Percentiles rank a stretch among this genome's conserved stretches.
These are phyloP conservation scores for Silene latifolia DNA, from an alignment of 148 eudicot species.

Conservation along the genomic window DNA sequence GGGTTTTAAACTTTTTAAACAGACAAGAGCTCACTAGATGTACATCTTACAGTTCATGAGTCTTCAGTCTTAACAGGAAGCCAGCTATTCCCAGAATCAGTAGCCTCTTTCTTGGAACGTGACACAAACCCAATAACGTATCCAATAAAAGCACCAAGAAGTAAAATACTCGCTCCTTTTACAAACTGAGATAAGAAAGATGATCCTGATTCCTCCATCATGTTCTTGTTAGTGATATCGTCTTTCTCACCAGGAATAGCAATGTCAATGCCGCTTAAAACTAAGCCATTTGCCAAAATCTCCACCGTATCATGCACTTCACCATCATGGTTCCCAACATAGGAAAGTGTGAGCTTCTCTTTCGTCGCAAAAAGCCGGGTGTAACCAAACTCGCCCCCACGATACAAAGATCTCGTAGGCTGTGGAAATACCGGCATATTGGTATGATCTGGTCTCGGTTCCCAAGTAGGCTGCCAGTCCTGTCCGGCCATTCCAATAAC, in stretches of 20 bases:
- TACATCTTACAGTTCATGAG: conserved; percentile 24
- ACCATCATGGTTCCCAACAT: conserved; percentile 94
- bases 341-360: conserved; percentile 74
- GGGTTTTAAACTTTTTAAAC: too few species aligned
- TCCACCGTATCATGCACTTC: conserved; percentile 89
- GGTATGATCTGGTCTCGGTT: conserved; percentile 65
- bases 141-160: conserved; percentile 71
- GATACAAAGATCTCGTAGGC: conserved; percentile 58
- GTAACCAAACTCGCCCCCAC: conserved; percentile 92
- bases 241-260: too few species aligned
- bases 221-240: conserved; percentile 5
- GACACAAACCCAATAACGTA: conserved; percentile 61
- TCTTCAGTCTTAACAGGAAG: conserved; percentile 66
- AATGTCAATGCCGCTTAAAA: too few species aligned
- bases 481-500: conserved; percentile 98
- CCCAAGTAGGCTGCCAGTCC: conserved; percentile 95
- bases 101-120: conserved; percentile 39
- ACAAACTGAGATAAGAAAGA: conserved; percentile 38
- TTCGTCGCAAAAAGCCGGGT: conserved; percentile 71
- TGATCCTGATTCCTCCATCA: conserved; percentile 11
- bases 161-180: conserved; percentile 48
- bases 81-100: conserved; percentile 41
- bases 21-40: too few species aligned
- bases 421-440: conserved; percentile 69
- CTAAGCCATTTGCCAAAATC: conserved; percentile 23